These are phyloP conservation scores for Suillus ampliporus DNA, from an alignment of 768 basidiomycete genomes.

Conservation along the genomic window DNA sequence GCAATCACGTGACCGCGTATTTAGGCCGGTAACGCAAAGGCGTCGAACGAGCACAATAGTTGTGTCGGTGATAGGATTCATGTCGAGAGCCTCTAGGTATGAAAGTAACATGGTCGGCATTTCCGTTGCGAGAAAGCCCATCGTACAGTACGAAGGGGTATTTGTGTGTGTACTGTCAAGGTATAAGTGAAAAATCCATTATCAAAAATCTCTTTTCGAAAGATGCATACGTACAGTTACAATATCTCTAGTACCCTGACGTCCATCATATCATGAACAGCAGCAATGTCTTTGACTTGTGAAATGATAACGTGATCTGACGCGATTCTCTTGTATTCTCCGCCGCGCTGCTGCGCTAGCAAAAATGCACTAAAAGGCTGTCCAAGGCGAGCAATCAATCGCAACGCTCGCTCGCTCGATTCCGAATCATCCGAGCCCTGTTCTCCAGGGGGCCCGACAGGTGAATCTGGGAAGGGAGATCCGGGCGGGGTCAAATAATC, in stretches of 20 bases:
- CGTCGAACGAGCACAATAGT: not conserved
- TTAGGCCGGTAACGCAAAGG: not conserved
- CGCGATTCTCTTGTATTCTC: not conserved
- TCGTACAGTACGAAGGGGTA: not conserved
- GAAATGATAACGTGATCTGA: not conserved
- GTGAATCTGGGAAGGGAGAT: not conserved
- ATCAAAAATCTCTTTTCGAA: not conserved
- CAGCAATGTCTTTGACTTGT: not conserved
- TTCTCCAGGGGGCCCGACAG: not conserved
- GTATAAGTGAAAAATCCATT: no score
- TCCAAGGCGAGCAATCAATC: not conserved
- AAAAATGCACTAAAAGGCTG: not conserved
- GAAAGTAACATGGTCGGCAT: no score
- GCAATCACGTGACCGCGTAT: slow-evolving; percentile 3
- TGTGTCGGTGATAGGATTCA: not conserved
- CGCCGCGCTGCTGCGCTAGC: not conserved
- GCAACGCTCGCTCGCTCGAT: not conserved
- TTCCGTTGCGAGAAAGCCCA: not conserved
- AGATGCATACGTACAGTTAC: not conserved
- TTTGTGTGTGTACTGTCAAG: not conserved
- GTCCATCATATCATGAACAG: not conserved
- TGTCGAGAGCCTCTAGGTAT: not conserved
- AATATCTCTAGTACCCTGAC: not conserved
- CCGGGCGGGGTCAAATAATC: not conserved
- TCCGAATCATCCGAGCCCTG: not conserved